These are phyloP conservation scores for Amanita pallidorosea DNA, from an alignment of 768 basidiomycete species.

Conservation along the genomic window DNA sequence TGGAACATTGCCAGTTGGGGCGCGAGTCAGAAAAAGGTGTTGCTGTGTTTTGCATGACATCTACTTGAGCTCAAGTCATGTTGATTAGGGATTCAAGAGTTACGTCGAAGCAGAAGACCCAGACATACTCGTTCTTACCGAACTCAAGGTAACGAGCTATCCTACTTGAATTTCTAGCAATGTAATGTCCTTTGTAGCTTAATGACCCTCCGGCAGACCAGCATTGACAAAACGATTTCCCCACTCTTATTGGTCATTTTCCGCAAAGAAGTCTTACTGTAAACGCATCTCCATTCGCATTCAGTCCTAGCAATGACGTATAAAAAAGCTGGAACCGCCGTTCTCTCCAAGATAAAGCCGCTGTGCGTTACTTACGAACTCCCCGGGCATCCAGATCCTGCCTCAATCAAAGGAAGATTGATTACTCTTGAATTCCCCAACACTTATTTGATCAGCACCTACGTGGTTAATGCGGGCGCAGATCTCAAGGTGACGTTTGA, in stretches of 20 bases:
- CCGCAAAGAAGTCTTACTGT: slow-evolving; percentile 75
- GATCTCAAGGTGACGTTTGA: slow-evolving; percentile 48
- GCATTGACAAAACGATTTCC: slow-evolving; percentile 49
- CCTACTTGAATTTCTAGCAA: not conserved
- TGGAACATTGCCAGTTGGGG: slow-evolving; percentile 81
- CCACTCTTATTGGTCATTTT: slow-evolving; percentile 66
- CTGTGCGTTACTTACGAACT: slow-evolving; percentile 52
- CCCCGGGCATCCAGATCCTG: slow-evolving; percentile 65
- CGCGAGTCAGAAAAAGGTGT: slow-evolving; percentile 69
- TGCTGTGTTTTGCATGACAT: not conserved
- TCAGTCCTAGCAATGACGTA: not conserved
- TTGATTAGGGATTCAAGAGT: slow-evolving; percentile 59
- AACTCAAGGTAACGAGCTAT: slow-evolving; percentile 61
- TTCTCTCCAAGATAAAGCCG: slow-evolving; percentile 71
- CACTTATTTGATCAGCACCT: slow-evolving; percentile 66
- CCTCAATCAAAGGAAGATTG: slow-evolving; percentile 62
- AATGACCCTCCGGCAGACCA: slow-evolving; percentile 57
- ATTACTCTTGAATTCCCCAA: slow-evolving; percentile 72
- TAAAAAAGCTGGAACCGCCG: slow-evolving; percentile 64
- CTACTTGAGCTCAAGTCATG: slow-evolving; percentile 1
- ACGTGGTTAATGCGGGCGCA: slow-evolving; percentile 76
- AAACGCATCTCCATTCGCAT: slow-evolving; percentile 11
- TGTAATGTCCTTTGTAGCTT: slow-evolving; percentile 32
- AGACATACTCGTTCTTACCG: slow-evolving; percentile 74
- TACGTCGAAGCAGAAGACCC: slow-evolving; percentile 84